A percentile compares a stretch with the other conserved stretches of the same genome.
These are phyloP conservation scores for Crithidia bombi DNA, from an alignment of 208 protist genomes.

Conservation along the genomic window DNA sequence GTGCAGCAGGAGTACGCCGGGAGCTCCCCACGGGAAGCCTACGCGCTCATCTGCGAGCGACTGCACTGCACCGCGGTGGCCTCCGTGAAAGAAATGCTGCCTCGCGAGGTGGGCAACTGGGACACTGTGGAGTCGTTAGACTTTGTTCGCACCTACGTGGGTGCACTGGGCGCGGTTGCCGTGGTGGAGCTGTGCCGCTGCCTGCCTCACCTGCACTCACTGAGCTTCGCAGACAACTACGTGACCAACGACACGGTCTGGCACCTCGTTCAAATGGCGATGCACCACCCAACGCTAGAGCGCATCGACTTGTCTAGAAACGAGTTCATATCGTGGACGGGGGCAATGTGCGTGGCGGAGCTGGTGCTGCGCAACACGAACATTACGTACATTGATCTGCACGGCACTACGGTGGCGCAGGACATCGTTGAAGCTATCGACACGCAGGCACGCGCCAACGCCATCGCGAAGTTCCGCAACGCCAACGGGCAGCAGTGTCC, in stretches of 20 bases:
- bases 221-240: constrained; percentile 75
- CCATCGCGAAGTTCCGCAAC: constrained; percentile 38
- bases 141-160: constrained; percentile 72
- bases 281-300: constrained; percentile 59
- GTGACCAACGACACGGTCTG: constrained; percentile 73
- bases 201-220: constrained; percentile 41
- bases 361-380: constrained; percentile 50
- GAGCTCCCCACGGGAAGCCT: constrained; percentile 53
- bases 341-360: constrained; percentile 73
- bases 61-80: constrained; percentile 41
- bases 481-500: constrained; percentile 27
- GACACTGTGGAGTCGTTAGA: constrained; percentile 45
- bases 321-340: constrained; percentile 77
- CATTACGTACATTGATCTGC: constrained; percentile 64
- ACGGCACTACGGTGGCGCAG: constrained; percentile 36
- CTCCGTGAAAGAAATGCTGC: constrained; percentile 55
- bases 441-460: constrained; percentile 60
- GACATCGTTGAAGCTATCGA: constrained; percentile 54
- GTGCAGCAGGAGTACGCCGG: constrained; percentile 53
- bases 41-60: constrained; percentile 49
- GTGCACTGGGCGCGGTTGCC: constrained; percentile 49
- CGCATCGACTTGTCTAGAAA: constrained; percentile 69
- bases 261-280: constrained; percentile 58
- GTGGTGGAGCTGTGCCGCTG: constrained; percentile 70
- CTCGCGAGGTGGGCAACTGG: constrained; percentile 48